Evolutionary conservation across 768 basidiomycete species (phyloP).

Genomic region (Xerocomellus amylosporus): DNA sequence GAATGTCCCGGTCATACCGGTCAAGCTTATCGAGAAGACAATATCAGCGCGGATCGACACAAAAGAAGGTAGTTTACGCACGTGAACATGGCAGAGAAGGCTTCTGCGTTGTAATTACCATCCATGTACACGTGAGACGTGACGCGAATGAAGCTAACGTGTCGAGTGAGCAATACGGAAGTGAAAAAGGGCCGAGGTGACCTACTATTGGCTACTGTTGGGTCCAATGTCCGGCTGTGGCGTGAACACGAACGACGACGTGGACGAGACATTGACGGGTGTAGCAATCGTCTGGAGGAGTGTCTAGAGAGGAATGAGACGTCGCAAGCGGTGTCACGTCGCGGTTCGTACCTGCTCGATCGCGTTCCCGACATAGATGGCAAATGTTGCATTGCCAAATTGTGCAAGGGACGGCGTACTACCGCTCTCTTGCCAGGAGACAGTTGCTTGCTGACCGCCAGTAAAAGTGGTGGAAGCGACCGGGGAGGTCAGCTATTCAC

Average conservation of each 20-base stretch:
- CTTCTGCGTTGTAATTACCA: constrained; percentile 55
- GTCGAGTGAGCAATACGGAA: not conserved
- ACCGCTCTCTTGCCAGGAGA: constrained; percentile 62
- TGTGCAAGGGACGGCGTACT: constrained; percentile 43
- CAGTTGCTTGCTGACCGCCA: constrained; percentile 47
- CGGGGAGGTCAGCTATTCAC: constrained; percentile 56
- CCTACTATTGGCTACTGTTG: constrained; percentile 54
- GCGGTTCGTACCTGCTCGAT: constrained; percentile 49
- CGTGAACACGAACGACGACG: constrained; percentile 47
- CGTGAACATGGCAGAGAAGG: constrained; percentile 81
- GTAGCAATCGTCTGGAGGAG: constrained; percentile 49
- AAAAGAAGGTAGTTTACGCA: constrained; percentile 35
- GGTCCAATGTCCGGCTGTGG: constrained; percentile 54
- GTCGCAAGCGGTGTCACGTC: not conserved
- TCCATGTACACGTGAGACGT: constrained; percentile 64
- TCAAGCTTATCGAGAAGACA: constrained; percentile 42
- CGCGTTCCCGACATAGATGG: constrained; percentile 63
- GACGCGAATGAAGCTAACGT: constrained; percentile 71
- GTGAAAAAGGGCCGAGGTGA: not conserved
- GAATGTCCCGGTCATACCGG: constrained; percentile 72
- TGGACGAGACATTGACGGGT: constrained; percentile 51
- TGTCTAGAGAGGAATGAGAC: constrained; percentile 40
- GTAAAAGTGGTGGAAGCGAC: constrained; percentile 42
- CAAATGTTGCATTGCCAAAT: constrained; percentile 52
- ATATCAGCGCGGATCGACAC: not conserved